Evolutionary conservation across 2,329 filamentous ascomycete species (phyloP).

Genomic region (Fusarium subglutinans): DNA sequence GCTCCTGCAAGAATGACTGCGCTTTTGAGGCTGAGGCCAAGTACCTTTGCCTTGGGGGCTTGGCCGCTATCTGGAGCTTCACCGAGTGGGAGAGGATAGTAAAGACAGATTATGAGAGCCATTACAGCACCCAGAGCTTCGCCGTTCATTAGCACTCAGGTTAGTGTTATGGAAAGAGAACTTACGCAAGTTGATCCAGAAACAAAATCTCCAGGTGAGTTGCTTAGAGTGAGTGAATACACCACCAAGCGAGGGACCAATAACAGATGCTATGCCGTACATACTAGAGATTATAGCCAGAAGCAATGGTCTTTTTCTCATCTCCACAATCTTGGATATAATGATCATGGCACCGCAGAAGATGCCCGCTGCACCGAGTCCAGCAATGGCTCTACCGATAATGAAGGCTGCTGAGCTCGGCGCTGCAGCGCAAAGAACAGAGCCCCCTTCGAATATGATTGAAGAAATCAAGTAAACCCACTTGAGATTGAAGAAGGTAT

Average conservation of each 20-base stretch:
- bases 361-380: conserved; percentile 42
- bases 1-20: conserved; percentile 17
- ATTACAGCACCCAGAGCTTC: conserved; percentile 11
- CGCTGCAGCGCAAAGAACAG: conserved; percentile 41
- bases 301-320: conserved; percentile 25
- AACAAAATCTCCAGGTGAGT: conserved; percentile 38
- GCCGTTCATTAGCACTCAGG: too few relatives aligned
- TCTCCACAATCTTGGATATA: conserved; percentile 15
- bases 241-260: conserved; percentile 32
- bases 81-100: conserved; percentile 21
- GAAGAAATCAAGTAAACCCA: conserved; percentile 40
- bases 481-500: conserved; percentile 47
- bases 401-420: conserved; percentile 50
- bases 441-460: conserved; percentile 40
- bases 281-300: conserved; percentile 32
- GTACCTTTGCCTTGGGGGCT: conserved; percentile 4
- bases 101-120: conserved; percentile 4
- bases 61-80: not conserved
- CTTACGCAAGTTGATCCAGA: conserved; percentile 39
- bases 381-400: conserved; percentile 50
- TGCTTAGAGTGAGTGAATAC: conserved; percentile 30
- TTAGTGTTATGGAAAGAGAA: not conserved
- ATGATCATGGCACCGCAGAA: conserved; percentile 31
- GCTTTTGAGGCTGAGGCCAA: conserved; percentile 21
- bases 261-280: conserved; percentile 32